phyloP scores from a whole-genome alignment of 2,329 filamentous ascomycete species.

The Calonectria henricotiae region DNA sequence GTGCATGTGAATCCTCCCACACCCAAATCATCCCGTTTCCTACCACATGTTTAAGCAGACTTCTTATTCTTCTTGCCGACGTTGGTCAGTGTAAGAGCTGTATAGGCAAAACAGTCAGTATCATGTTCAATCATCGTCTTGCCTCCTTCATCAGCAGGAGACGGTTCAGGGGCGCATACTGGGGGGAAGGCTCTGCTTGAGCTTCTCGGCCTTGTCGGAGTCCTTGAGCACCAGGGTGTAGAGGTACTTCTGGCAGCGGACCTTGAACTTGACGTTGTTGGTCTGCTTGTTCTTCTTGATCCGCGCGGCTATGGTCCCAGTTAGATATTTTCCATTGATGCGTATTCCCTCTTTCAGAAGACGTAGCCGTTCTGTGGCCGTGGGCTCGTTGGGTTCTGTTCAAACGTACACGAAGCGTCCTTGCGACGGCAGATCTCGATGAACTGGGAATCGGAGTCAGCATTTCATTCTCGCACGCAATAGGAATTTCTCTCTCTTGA shows the following conservation, averaged over 20 bases:
- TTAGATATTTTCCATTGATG: slow-evolving; percentile 51
- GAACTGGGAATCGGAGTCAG: slow-evolving; percentile 77
- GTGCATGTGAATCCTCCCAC: slow-evolving; percentile 60
- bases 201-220: slow-evolving; percentile 99
- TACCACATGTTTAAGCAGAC: slow-evolving; percentile 49
- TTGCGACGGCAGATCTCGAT: slow-evolving; percentile 99
- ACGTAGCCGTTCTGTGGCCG: slow-evolving; percentile 19
- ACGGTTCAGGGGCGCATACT: slow-evolving; percentile 75
- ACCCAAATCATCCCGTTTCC: slow-evolving; percentile 51
- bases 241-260: slow-evolving; percentile 95
- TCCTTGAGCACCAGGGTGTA: slow-evolving; percentile 99
- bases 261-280: slow-evolving; percentile 99
- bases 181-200: slow-evolving; percentile 98
- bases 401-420: slow-evolving; percentile 96
- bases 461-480: slow-evolving; percentile 38
- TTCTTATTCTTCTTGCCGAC: slow-evolving; percentile 70
- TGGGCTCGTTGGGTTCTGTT: slow-evolving; percentile 35
- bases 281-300: slow-evolving; percentile 96
- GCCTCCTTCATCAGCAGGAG: slow-evolving; percentile 21
- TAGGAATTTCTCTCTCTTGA: slow-evolving; percentile 28
- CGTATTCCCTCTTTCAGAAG: slow-evolving; percentile 38
- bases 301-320: slow-evolving; percentile 77
- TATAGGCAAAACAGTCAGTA: slow-evolving; percentile 38
- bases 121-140: not conserved
- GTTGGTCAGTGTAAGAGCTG: slow-evolving; percentile 70